phyloP scores from a whole-genome alignment of 1,284 basidiomycete genomes.

The Volvariella surrecta region DNA sequence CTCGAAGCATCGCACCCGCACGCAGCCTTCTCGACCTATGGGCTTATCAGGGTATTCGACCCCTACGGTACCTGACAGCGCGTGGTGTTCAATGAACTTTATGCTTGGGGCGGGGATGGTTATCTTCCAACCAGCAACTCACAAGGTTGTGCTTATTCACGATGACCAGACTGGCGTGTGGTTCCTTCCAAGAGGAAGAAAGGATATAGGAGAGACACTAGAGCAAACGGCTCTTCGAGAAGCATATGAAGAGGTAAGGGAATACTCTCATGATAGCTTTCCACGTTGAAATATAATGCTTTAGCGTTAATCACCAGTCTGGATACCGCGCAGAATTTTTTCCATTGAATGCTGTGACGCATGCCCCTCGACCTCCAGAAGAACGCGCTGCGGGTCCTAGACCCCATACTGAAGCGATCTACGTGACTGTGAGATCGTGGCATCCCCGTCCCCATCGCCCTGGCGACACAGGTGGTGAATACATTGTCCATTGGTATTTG shows the following conservation, averaged over 20 bases:
- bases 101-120: conserved; percentile 53
- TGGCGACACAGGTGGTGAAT: conserved; percentile 30
- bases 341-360: conserved; percentile 30
- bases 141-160: conserved; percentile 32
- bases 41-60: conserved; percentile 23
- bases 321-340: conserved; percentile 43
- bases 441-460: conserved; percentile 7
- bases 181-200: conserved; percentile 56
- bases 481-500: conserved; percentile 44
- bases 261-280: conserved; percentile 2
- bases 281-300: no score
- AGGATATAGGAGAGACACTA: conserved; percentile 52
- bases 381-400: conserved; percentile 7
- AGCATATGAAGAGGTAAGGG: conserved; percentile 54
- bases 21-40: neutral
- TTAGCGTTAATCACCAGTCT: conserved; percentile 33
- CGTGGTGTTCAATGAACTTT: conserved; percentile 41
- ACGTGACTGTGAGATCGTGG: conserved; percentile 27
- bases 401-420: conserved; percentile 40
- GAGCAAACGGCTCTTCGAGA: conserved; percentile 51
- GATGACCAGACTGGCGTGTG: conserved; percentile 29
- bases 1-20: no score
- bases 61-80: conserved; percentile 28
- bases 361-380: conserved; percentile 29
- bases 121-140: conserved; percentile 37